Evolutionary conservation across 2,329 filamentous ascomycete genomes (phyloP), one percentile per base, ranked within the genome.

Genomic region (Trichophyton verrucosum): DNA sequence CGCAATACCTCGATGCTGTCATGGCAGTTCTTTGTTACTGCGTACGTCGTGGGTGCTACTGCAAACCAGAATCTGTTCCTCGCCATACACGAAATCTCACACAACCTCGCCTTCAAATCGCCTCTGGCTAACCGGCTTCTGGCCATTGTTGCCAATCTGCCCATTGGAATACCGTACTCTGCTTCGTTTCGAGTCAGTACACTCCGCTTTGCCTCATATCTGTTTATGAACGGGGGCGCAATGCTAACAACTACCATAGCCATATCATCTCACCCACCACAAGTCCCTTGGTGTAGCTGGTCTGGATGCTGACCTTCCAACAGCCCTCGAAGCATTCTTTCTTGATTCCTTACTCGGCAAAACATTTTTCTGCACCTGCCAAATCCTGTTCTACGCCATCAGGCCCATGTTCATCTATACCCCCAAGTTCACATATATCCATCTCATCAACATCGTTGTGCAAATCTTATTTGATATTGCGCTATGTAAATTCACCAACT

Each of bases 41-140:
- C 89, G 65, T 99, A 99, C 76, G 77, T 96, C 60, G 81, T 99
- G 64, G 94, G 94, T 61, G 94, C 94, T 33, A 97, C 94, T 0
- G 86, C 92, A 60, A 99, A 97, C 80, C 94, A 99, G 80, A 99
- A 99, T 75, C 83, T 97, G 58, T 99, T 99, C 79, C 85, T 99
- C 47, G 91, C 94, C 62, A 99, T 99, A 71, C 94, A 99, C 78
- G 94, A 99, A 77, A 97, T 99, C 73, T 95, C 90, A 15, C 94
- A 99, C 78, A 99, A 99, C 73, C 81, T 99, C 64, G 94, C 92
- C 40, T 97, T 97, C 80, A 85, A 84, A 66, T 91, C 85, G 27
- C 82, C 89, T 1, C 73, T 86, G 47, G 86, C 85, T 63, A 99
- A 99, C 76, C 82, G 94, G 20, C 72, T 96, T 59, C 81, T 97